A percentile compares a stretch with the other conserved stretches of the same genome.
phyloP scores from a whole-genome alignment of 2,329 filamentous ascomycete species.

The Aspergillus latus region DNA sequence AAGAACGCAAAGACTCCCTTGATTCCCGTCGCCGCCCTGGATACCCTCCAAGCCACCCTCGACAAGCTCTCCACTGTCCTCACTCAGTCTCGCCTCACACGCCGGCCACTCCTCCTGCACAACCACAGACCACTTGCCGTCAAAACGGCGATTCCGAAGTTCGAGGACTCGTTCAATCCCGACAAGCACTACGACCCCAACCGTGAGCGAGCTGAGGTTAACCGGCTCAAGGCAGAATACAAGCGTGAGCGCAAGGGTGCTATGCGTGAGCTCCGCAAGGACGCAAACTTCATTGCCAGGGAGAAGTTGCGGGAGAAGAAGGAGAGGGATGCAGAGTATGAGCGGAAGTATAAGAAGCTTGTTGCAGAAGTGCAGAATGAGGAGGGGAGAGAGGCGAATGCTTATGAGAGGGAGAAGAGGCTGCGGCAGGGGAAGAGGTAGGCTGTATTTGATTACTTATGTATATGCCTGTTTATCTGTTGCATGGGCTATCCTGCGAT shows the following conservation, averaged over 20 bases:
- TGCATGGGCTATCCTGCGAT: neutral
- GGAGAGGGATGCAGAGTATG: slow-evolving; percentile 87
- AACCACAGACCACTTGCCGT: slow-evolving; percentile 86
- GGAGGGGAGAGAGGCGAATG: slow-evolving; percentile 82
- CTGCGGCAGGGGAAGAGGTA: slow-evolving; percentile 65
- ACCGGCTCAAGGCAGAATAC: slow-evolving; percentile 84
- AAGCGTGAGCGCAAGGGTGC: slow-evolving; percentile 95
- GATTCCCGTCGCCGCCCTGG: slow-evolving; percentile 43
- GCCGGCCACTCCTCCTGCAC: slow-evolving; percentile 82
- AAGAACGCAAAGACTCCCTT: slow-evolving; percentile 24
- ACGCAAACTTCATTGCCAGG: slow-evolving; percentile 87
- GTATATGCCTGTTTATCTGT: neutral
- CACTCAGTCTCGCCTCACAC: slow-evolving; percentile 61
- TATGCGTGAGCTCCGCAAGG: slow-evolving; percentile 90
- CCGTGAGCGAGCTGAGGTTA: slow-evolving; percentile 79
- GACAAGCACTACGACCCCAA: slow-evolving; percentile 97
- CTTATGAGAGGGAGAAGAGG: slow-evolving; percentile 83
- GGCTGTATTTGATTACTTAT: slow-evolving; percentile 3
- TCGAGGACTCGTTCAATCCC: slow-evolving; percentile 93
- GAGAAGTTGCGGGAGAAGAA: slow-evolving; percentile 92
- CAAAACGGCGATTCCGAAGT: slow-evolving; percentile 85
- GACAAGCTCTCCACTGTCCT: slow-evolving; percentile 47
- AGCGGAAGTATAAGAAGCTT: slow-evolving; percentile 90
- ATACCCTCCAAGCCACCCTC: slow-evolving; percentile 32
- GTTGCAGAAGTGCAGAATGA: slow-evolving; percentile 94